Conservation (phyloP, 805 yeast genomes). For the Candida glaebosa region DNA sequence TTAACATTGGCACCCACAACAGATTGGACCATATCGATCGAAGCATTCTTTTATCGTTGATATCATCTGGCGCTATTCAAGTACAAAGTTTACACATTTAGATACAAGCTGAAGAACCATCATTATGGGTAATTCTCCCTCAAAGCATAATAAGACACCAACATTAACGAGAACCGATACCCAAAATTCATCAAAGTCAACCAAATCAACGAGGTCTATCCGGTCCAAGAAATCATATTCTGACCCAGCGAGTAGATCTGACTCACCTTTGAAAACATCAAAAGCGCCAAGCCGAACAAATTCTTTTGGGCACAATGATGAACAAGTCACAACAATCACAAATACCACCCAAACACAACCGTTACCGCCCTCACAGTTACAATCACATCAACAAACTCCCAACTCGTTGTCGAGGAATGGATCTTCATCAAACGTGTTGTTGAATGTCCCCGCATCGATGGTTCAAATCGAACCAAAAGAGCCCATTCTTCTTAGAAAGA, state of each 20-base stretch:
- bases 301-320: slow-evolving; percentile 1
- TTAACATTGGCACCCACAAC: no score
- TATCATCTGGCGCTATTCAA: not conserved
- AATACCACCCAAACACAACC: slow-evolving; percentile 2
- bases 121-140: slow-evolving; percentile 25
- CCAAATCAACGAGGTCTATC: slow-evolving; percentile 45
- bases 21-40: not conserved
- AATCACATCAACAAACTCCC: not conserved
- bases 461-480: slow-evolving; percentile 65
- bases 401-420: slow-evolving; percentile 1
- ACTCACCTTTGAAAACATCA: not conserved
- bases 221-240: slow-evolving; percentile 33
- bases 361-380: not conserved
- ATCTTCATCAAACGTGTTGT: slow-evolving; percentile 9
- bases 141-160: slow-evolving; percentile 33
- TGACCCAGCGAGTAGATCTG: not conserved
- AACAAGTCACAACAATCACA: slow-evolving; percentile 6
- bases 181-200: slow-evolving; percentile 46
- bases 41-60: not conserved
- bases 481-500: slow-evolving; percentile 62
- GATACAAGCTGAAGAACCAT: no score
- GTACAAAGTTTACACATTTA: not conserved
- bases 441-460: slow-evolving; percentile 64
- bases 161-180: slow-evolving; percentile 59
- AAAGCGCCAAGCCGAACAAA: slow-evolving; percentile 9